Evolutionary conservation across 225 moss, liverwort and hornwort genomes (phyloP).

Genomic region (Neckera pumila): DNA sequence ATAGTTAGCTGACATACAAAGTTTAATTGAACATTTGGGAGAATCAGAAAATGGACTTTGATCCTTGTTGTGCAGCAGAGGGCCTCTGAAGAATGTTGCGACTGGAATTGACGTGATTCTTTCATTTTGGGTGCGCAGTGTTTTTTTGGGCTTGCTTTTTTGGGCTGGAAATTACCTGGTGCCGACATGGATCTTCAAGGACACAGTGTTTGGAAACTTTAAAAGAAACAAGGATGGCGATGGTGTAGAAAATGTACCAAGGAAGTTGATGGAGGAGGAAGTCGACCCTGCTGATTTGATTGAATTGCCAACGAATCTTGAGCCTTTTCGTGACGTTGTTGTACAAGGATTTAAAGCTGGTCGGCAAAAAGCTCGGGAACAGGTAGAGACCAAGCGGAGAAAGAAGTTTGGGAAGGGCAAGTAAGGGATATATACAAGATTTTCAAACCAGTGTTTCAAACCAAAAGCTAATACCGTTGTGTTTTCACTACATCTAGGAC

Average conservation of each 20-base stretch:
- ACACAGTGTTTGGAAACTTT: conserved; percentile 19
- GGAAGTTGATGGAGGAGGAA: not conserved
- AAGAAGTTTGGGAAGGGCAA: not conserved
- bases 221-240: not conserved
- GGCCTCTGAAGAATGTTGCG: not conserved
- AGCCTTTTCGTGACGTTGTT: conserved; percentile 12
- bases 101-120: not conserved
- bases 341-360: conserved; percentile 34
- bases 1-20: not conserved
- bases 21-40: not conserved
- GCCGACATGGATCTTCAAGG: conserved; percentile 42
- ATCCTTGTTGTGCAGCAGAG: not conserved
- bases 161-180: conserved; percentile 31
- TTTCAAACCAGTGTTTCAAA: not conserved
- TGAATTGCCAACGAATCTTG: conserved; percentile 23
- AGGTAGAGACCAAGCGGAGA: not conserved
- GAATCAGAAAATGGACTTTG: not conserved
- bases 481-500: not conserved
- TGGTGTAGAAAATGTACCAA: not conserved
- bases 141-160: conserved; percentile 1
- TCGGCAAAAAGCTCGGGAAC: conserved; percentile 17
- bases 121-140: conserved; percentile 3
- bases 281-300: conserved; percentile 32
- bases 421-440: not conserved
- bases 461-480: not conserved